Evolutionary conservation across 768 basidiomycete species (phyloP), one percentile per base, ranked within the genome.

Genomic region (Leccinellum rugosiceps): DNA sequence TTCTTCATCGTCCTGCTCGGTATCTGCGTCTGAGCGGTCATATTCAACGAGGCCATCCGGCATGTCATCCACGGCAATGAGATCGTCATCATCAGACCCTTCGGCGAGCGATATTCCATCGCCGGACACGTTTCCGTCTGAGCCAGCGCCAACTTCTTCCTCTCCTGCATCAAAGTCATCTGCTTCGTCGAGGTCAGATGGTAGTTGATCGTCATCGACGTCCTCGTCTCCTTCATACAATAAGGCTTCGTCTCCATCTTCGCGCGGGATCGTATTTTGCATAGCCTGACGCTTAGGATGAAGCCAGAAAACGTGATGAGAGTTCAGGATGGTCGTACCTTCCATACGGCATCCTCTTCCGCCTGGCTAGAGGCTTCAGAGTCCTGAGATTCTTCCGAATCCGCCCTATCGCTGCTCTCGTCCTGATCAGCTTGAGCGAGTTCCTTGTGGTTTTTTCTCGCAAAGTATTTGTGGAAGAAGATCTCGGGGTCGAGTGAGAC

Each of bases 401-500:
- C 58, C 4, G 43, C 61, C 8, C 52, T 61, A n/a, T 73, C 41
- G 8, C 13, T 67, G 5, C 68, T 64, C 15, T 72, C 75, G 4
- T 70, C 68, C 48, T 65, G 65, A 53, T 71, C 73, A 6, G 77
- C 73, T 50, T 76, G 84, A 25, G 76, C 75, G 65, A 76, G 77
- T 53, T 80, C 80, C 63, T 74, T 78, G 63, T 81, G 80, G 31
- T 82, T 76, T 72, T 92, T 94, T 63, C 78, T 79, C 10, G 83
- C 79, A 70, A 97, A 98, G 76, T 84, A 98, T 63, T 86, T 86
- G 72, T 98, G 87, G 77, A 94, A 97, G 80, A 98, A 98, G 31
- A 91, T 65, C 92, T 92, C n/a, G 55, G 31, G 38, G 11, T 26
- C 2, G 23, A 1, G 54, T 60, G 34, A 61, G 53, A 54, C 51